phyloP scores from a whole-genome alignment of 176 grass and related monocot genomes.

The Puccinellia tenuiflora region DNA sequence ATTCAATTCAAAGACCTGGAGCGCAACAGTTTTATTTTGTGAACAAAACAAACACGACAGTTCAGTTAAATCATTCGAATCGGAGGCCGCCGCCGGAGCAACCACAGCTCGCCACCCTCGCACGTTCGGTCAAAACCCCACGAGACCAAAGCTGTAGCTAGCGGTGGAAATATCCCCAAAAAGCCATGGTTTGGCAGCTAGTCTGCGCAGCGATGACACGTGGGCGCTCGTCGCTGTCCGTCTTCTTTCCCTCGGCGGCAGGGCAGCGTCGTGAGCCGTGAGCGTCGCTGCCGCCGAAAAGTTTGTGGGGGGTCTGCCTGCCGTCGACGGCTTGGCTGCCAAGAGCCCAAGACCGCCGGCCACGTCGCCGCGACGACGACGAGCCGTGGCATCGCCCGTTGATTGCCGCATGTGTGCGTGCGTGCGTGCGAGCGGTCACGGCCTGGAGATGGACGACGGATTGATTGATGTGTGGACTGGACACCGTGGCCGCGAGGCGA shows the following conservation, averaged over 20 bases:
- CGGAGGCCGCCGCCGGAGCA: conserved; percentile 29
- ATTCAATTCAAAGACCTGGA: too few species aligned
- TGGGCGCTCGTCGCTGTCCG: background rate
- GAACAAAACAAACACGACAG: conserved; percentile 3
- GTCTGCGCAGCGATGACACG: background rate
- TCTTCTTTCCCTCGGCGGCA: conserved; percentile 31
- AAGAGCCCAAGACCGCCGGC: background rate
- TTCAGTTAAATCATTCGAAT: background rate
- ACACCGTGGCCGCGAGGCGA: background rate
- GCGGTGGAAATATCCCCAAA: conserved; percentile 13
- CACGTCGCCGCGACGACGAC: background rate
- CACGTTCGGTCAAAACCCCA: background rate
- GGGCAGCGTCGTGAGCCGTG: conserved; percentile 30
- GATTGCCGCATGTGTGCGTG: background rate
- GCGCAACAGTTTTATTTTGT: too few species aligned
- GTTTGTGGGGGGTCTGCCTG: background rate
- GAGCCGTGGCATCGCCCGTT: background rate
- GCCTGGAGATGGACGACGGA: background rate
- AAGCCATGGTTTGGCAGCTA: conserved; percentile 16
- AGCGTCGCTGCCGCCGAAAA: conserved; percentile 30
- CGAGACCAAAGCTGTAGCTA: background rate
- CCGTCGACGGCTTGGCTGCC: background rate
- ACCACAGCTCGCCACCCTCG: background rate
- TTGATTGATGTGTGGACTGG: background rate
- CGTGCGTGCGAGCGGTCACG: background rate